Percentiles rank a stretch among this genome's conserved stretches.
These are phyloP conservation scores for Ustulina deusta DNA, from an alignment of 2,329 filamentous ascomycete species.

Conservation along the genomic window DNA sequence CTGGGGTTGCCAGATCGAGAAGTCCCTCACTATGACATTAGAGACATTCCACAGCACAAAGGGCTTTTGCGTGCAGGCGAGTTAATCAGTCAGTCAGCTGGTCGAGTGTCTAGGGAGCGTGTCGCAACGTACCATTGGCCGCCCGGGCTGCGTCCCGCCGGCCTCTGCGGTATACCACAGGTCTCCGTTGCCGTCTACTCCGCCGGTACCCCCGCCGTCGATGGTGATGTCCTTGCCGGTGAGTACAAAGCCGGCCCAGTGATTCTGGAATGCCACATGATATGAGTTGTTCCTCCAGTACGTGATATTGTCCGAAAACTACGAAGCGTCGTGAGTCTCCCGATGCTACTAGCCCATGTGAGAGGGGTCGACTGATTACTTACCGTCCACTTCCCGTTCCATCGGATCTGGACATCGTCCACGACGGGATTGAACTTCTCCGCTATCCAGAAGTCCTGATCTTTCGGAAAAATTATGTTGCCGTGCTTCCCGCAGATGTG, in stretches of 20 bases:
- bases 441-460: constrained; percentile 63
- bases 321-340: neutral
- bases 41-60: constrained; percentile 69
- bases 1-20: constrained; percentile 63
- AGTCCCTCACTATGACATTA: constrained; percentile 65
- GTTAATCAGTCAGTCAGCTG: neutral
- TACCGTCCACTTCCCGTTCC: constrained; percentile 62
- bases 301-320: constrained; percentile 61
- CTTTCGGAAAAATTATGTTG: constrained; percentile 63
- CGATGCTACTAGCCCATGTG: neutral
- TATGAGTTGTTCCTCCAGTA: constrained; percentile 69
- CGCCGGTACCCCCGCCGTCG: constrained; percentile 64
- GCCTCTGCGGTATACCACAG: constrained; percentile 65
- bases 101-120: neutral
- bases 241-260: constrained; percentile 64
- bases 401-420: constrained; percentile 63
- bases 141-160: constrained; percentile 59
- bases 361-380: neutral
- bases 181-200: constrained; percentile 66
- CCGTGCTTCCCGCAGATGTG: constrained; percentile 45
- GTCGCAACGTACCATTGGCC: constrained; percentile 60
- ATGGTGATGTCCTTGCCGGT: constrained; percentile 63
- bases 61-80: constrained; percentile 38
- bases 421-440: constrained; percentile 62
- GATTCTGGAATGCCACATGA: constrained; percentile 66